Evolutionary conservation across 108 stramenopile species (phyloP), one percentile per base, ranked within the genome.

Genomic region (Chaetoceros tenuissimus): DNA sequence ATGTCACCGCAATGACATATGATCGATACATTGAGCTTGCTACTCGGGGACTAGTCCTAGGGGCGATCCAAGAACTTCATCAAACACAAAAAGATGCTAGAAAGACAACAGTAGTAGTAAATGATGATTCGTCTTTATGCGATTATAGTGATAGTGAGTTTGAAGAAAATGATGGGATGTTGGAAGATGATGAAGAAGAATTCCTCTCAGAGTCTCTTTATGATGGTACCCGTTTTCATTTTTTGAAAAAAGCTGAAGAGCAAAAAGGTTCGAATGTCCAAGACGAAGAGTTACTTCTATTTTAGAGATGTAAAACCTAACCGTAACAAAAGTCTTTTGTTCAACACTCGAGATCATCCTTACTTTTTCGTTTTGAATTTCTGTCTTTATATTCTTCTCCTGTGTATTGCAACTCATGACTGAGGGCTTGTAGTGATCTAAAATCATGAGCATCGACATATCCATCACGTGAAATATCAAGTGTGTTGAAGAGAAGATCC

Each of bases 401-500:
- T n/a, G n/a, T n/a, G n/a, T n/a, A n/a, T n/a, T n/a, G n/a, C n/a
- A n/a, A n/a, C n/a, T n/a, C n/a, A n/a, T n/a, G n/a, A n/a, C n/a
- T n/a, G n/a, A n/a, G n/a, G n/a, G n/a, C n/a, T n/a, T n/a, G n/a
- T n/a, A n/a, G n/a, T n/a, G n/a, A 7, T 57, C 16, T 24, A 54
- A 76, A 76, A 48, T 76, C 75, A 10, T 67, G 56, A 13, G 31
- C 22, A 18, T 29, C 40, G 27, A 76, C 34, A 19, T 53, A 18
- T 18, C 65, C 75, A 46, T 80, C 74, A 26, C 67, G 52, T 24
- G 52, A 54, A 20, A 62, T 53, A 61, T 80, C 74, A 45, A 80
- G 45, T 28, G 71, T 57, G 31, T 72, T 31, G 48, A 80, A 80
- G 17, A 80, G 46, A 13, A 80, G 46, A 28, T 80, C 71, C 19